phyloP scores from a whole-genome alignment of 768 basidiomycete species.

The Exsudoporus frostii region DNA sequence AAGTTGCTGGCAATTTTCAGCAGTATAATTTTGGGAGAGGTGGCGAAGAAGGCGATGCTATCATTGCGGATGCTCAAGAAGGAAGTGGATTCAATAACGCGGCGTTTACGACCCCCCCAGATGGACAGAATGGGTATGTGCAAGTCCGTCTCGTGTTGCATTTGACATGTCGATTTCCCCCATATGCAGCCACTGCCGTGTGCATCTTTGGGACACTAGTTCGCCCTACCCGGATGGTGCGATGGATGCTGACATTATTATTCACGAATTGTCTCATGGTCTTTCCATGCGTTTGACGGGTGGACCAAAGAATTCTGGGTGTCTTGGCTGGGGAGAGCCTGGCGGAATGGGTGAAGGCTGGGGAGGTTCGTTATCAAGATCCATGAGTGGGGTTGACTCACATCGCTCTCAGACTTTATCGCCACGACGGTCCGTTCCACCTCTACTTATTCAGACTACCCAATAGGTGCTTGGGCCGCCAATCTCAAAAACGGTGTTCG shows the following conservation, averaged over 20 bases:
- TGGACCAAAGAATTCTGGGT: slow-evolving; percentile 88
- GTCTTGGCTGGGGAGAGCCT: slow-evolving; percentile 92
- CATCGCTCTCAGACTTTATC: slow-evolving; percentile 59
- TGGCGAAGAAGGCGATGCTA: slow-evolving; percentile 81
- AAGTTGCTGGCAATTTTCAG: slow-evolving; percentile 93
- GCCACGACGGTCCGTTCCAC: slow-evolving; percentile 85
- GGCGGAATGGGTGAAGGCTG: slow-evolving; percentile 99
- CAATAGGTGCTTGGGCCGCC: slow-evolving; percentile 96
- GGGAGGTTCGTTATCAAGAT: slow-evolving; percentile 54
- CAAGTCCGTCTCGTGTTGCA: too few relatives aligned
- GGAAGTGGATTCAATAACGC: slow-evolving; percentile 91
- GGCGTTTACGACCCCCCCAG: slow-evolving; percentile 85
- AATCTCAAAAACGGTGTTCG: slow-evolving; percentile 75
- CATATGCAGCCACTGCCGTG: slow-evolving; percentile 68
- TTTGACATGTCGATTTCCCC: too few relatives aligned
- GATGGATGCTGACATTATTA: slow-evolving; percentile 94
- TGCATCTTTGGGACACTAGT: slow-evolving; percentile 95
- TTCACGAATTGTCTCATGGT: slow-evolving; percentile 87
- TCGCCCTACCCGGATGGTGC: slow-evolving; percentile 92
- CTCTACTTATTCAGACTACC: slow-evolving; percentile 66
- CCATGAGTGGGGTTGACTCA: background rate
- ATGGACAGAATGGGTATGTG: slow-evolving; percentile 71
- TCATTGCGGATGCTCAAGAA: slow-evolving; percentile 94
- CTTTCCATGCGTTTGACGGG: slow-evolving; percentile 92
- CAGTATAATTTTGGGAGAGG: slow-evolving; percentile 94